These are phyloP conservation scores for Colletotrichum spinosum DNA, from an alignment of 2,329 filamentous ascomycete genomes.

Conservation along the genomic window DNA sequence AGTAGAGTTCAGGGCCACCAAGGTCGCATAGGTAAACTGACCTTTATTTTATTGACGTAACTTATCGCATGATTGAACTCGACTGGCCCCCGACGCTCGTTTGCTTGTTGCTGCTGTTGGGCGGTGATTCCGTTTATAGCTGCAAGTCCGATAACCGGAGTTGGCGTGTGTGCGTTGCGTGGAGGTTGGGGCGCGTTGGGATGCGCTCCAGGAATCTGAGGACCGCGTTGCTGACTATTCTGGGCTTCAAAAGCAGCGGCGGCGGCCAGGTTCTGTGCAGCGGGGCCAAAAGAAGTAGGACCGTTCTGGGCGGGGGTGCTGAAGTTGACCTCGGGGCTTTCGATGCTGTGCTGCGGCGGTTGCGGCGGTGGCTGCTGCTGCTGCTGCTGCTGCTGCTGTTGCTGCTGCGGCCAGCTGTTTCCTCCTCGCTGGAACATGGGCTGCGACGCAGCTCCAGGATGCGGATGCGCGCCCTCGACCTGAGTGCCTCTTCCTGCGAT, in stretches of 20 bases:
- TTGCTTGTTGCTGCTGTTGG: constrained; percentile 58
- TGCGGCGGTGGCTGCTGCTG: constrained; percentile 38
- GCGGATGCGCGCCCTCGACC: constrained; percentile 54
- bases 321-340: constrained; percentile 72
- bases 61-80: constrained; percentile 99
- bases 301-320: constrained; percentile 67
- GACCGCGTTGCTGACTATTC: constrained; percentile 48
- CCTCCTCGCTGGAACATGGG: constrained; percentile 60
- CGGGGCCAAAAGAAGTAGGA: constrained; percentile 59
- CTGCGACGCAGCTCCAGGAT: constrained; percentile 51
- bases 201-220: constrained; percentile 46
- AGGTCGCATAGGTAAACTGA: constrained; percentile 53
- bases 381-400: neutral
- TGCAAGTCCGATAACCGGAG: constrained; percentile 66
- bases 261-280: constrained; percentile 42
- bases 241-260: constrained; percentile 43
- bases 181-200: constrained; percentile 59
- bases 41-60: constrained; percentile 99
- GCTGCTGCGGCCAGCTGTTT: constrained; percentile 65
- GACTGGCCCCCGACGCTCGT: constrained; percentile 91
- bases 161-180: constrained; percentile 69
- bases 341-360: constrained; percentile 69
- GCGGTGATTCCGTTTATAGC: constrained; percentile 71
- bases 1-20: neutral
- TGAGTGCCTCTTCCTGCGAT: constrained; percentile 71